Conservation (phyloP, 1,139 yeast species). For the Wickerhamomyces sp. region DNA sequence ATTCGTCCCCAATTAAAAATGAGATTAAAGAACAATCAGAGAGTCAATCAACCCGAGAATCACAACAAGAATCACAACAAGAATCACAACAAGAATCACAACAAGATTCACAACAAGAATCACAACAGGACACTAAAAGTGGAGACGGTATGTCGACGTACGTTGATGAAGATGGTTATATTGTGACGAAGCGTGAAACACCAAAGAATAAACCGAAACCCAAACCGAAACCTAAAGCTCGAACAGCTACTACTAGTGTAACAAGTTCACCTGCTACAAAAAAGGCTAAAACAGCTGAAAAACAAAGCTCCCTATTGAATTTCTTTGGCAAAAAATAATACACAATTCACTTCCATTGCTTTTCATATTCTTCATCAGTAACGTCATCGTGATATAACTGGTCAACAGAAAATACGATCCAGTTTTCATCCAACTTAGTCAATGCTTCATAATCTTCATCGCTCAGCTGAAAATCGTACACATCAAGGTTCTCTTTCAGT, state of each 20-base stretch:
- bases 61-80: constrained; percentile 5
- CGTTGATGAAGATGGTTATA: constrained; percentile 27
- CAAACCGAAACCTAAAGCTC: constrained; percentile 4
- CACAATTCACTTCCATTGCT: neutral
- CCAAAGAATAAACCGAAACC: constrained; percentile 14
- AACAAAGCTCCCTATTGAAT: constrained; percentile 20
- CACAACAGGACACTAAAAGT: neutral
- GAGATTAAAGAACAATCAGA: constrained; percentile 1
- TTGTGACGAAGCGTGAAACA: constrained; percentile 21
- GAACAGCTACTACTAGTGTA: constrained; percentile 3
- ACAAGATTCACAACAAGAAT: neutral
- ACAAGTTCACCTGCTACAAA: constrained; percentile 5
- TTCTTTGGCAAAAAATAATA: constrained; percentile 22
- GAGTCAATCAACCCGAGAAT: constrained; percentile 4
- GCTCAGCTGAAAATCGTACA: constrained; percentile 43
- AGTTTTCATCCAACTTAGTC: constrained; percentile 15
- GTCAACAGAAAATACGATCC: constrained; percentile 8
- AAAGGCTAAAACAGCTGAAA: constrained; percentile 14
- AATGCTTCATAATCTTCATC: constrained; percentile 28
- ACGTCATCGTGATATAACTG: constrained; percentile 6
- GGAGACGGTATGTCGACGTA: constrained; percentile 15
- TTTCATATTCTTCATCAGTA: constrained; percentile 6
- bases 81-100: constrained; percentile 4
- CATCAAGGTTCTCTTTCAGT: constrained; percentile 40
- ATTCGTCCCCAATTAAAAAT: neutral